Base-by-base conservation (phyloP, 169 alveolate species). In the Plasmodium vinckei region DNA sequence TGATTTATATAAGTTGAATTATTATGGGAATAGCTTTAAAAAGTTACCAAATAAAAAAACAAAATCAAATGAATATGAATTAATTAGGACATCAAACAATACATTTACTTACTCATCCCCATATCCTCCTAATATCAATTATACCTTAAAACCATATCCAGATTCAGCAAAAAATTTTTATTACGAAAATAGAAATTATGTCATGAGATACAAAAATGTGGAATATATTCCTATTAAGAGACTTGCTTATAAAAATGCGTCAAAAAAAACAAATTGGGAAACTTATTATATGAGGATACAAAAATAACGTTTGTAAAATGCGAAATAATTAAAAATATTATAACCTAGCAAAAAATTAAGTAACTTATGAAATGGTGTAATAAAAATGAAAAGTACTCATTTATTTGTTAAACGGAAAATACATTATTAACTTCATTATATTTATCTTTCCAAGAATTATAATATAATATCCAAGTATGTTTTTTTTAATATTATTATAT, bases 121-220 rank as follows among this genome's bases (percentile, higher is more conserved):
- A 9, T 93, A 93, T 64, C 96, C 96, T 5, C 96, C 96, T 2
- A 88, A 91, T 49, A 93, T 93, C 56, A 93, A 93, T 71, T 69
- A 79, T 15, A 93, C 96, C 15, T 84, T 93, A 25, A 82, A 86
- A 27, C 96, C 96, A 15, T 93, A 19, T 51, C 96, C 96, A 13
- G 77, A 84, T 47, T 73, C 72, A 51, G 92, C 96, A 4, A 93
- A 94, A 53, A 73, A 64, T 33, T 87, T 88, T 44, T 56, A 87
- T 51, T 93, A 91, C 54, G 84, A 65, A 33, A 87, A 91, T 67
- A 93, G 93, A 57, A 72, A 82, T 19, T 93, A 87, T 27, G 70
- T 89, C 39, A 94, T 89, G 90, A 87, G 89, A 51, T 93, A 93
- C 88, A 93, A 92, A 90, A 93, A 93, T n/a, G 87, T 93, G 6